Percentiles rank a stretch among this genome's conserved stretches.
Evolutionary conservation across 495 filamentous ascomycete genomes (phyloP).

Genomic region (Hypoxylon intermedium): DNA sequence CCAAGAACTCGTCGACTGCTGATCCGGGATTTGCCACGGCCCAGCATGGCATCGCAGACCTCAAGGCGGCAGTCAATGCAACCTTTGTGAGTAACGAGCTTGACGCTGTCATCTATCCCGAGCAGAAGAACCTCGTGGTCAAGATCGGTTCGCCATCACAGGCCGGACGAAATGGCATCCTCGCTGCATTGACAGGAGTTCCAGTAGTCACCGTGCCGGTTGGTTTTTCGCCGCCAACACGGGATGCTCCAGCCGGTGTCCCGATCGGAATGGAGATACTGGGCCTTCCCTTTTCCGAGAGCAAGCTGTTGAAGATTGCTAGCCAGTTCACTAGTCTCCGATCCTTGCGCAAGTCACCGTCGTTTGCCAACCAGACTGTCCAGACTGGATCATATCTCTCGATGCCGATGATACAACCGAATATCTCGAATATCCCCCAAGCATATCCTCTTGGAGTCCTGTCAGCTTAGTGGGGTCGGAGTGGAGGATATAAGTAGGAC

Average conservation of each 20-base stretch:
- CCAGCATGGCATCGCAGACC: conserved; percentile 52
- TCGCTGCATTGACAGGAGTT: conserved; percentile 68
- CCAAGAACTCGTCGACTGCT: conserved; percentile 54
- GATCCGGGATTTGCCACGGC: conserved; percentile 54
- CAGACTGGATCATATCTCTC: conserved; percentile 42
- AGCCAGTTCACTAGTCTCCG: conserved; percentile 45
- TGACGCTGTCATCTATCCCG: conserved; percentile 69
- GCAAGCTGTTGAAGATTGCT: conserved; percentile 58
- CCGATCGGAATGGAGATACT: conserved; percentile 72
- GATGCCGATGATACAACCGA: conserved; percentile 54
- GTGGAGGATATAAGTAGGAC: conserved; percentile 11
- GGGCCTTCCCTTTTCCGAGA: conserved; percentile 61
- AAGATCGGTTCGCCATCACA: conserved; percentile 62
- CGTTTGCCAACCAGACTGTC: conserved; percentile 45
- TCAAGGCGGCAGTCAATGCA: conserved; percentile 54
- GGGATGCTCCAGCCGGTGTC: conserved; percentile 60
- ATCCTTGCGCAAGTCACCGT: conserved; percentile 54
- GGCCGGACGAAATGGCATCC: conserved; percentile 66
- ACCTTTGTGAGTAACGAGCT: conserved; percentile 58
- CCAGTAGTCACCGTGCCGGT: conserved; percentile 68
- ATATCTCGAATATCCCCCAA: conserved; percentile 47
- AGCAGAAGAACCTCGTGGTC: conserved; percentile 69
- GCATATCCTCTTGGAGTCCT: conserved; percentile 56
- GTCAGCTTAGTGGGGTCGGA: conserved; percentile 1
- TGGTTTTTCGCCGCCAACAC: conserved; percentile 50